Conservation (phyloP, 192 early-diverging fungal species). For the Phycomyces blakesleeanus region DNA sequence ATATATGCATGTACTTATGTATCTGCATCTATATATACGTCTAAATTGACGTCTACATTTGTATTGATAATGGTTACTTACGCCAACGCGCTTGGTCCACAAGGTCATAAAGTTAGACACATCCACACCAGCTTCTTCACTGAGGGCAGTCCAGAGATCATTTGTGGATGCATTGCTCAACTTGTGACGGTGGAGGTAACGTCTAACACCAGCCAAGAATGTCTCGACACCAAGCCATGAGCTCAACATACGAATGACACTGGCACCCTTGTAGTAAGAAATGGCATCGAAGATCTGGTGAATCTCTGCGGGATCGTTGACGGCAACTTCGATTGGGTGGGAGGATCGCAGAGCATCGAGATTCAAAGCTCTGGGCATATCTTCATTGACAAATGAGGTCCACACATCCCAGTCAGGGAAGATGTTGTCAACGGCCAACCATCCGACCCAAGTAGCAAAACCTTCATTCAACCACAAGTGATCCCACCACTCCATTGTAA, state of each 20-base stretch:
- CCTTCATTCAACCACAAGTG: slow-evolving; percentile 96
- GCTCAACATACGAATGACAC: slow-evolving; percentile 91
- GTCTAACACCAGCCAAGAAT: slow-evolving; percentile 67
- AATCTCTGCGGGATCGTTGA: slow-evolving; percentile 82
- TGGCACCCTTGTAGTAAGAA: slow-evolving; percentile 85
- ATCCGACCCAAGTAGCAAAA: slow-evolving; percentile 95
- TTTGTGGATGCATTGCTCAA: slow-evolving; percentile 82
- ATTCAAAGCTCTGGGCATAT: slow-evolving; percentile 69
- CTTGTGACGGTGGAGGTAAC: slow-evolving; percentile 80
- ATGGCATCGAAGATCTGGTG: slow-evolving; percentile 96
- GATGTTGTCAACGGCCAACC: slow-evolving; percentile 79
- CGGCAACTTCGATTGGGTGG: slow-evolving; percentile 91
- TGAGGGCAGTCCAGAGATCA: slow-evolving; percentile 85
- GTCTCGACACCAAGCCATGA: slow-evolving; percentile 65
- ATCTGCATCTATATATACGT: no score
- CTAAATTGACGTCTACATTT: no score
- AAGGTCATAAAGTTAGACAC: slow-evolving; percentile 78
- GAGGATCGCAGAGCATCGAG: slow-evolving; percentile 83
- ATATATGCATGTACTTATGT: no score
- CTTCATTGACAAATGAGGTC: slow-evolving; percentile 80
- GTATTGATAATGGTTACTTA: no score
- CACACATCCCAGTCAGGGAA: slow-evolving; percentile 96
- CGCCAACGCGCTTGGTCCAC: slow-evolving; percentile 85
- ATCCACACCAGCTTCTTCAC: slow-evolving; percentile 76
- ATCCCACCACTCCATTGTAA: slow-evolving; percentile 93